phyloP scores from a whole-genome alignment of 163 green algal species.

The Chlorella variabilis region DNA sequence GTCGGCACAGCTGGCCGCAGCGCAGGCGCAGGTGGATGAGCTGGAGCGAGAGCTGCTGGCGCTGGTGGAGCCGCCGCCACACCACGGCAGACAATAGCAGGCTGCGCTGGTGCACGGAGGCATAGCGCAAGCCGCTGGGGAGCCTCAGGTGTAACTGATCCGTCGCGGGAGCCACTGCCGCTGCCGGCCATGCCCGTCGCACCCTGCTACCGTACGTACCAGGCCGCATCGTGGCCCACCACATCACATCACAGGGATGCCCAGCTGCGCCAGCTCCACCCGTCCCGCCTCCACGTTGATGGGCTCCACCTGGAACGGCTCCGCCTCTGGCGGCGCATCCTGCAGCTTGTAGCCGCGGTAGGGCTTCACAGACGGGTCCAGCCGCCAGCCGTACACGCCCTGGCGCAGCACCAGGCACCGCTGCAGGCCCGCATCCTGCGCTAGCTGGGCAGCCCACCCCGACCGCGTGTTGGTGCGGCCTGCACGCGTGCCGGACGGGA shows the following conservation, averaged over 20 bases:
- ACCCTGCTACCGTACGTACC: too few species aligned
- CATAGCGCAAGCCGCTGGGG: too few species aligned
- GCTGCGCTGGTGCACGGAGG: too few species aligned
- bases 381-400: slow-evolving; percentile 71
- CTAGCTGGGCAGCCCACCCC: slow-evolving; percentile 72
- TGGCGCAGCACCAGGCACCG: slow-evolving; percentile 53
- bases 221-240: too few species aligned
- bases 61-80: not conserved
- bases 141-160: too few species aligned
- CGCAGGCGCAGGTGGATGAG: not conserved
- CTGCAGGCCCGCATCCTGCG: slow-evolving; percentile 59
- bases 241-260: slow-evolving; percentile 36
- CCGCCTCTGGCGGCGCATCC: slow-evolving; percentile 63
- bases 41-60: slow-evolving; percentile 1
- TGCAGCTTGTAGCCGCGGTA: slow-evolving; percentile 63
- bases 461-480: slow-evolving; percentile 57
- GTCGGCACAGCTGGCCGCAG: not conserved
- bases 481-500: too few species aligned
- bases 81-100: not conserved
- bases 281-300: slow-evolving; percentile 38
- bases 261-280: slow-evolving; percentile 49
- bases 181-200: too few species aligned
- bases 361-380: slow-evolving; percentile 60
- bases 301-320: slow-evolving; percentile 53
- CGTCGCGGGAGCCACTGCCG: too few species aligned